Base-by-base conservation (phyloP, 1,139 yeast genomes). In the Yamadazyma pseudoaaseri region DNA sequence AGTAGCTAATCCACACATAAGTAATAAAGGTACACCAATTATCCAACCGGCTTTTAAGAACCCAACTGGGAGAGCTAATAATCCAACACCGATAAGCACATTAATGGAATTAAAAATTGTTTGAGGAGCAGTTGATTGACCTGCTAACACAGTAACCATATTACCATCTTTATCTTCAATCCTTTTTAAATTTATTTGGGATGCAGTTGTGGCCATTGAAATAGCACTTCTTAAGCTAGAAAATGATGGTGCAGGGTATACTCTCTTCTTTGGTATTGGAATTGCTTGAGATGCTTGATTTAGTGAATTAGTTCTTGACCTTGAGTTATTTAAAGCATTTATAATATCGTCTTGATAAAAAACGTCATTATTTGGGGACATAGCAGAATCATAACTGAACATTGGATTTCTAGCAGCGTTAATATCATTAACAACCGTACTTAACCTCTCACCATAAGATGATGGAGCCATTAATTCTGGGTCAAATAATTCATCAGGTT, bases 121-220 rank as follows among this genome's bases (percentile, higher is more conserved):
- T 42, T 70, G 76, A 2, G 76, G 76, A 5, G 73, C 73, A 1
- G 76, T 70, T 3, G 95, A 85, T 55, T 83, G 94, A 27, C 94
- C 90, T 6, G 85, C 84, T 28, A 85, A 70, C 35, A 85, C 78
- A 1, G 92, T 83, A 24, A 82, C 74, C n/a, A 79, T 64, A 35
- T 79, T 77, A 3, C 96, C 96, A 42, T 82, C 83, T 39, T 72
- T 67, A 37, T 80, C 84, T 52, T 85, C 94, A 12, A 85, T 75
- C 47, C 76, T 78, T 47, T 77, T 79, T 41, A 83, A 60, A 37
- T 76, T 71, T 35, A 83, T 56, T 13, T 81, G 79, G 20, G 73
- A 69, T 2, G 78, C 68, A 9, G 78, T 73, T 12, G 76, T 66
- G 16, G 62, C 63, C 16, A 49, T 43, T 2, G 73, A 63, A 13